Evolutionary conservation across 202 grass and related monocot species (phyloP).

Genomic region (Schoenoplectus tabernaemontani): DNA sequence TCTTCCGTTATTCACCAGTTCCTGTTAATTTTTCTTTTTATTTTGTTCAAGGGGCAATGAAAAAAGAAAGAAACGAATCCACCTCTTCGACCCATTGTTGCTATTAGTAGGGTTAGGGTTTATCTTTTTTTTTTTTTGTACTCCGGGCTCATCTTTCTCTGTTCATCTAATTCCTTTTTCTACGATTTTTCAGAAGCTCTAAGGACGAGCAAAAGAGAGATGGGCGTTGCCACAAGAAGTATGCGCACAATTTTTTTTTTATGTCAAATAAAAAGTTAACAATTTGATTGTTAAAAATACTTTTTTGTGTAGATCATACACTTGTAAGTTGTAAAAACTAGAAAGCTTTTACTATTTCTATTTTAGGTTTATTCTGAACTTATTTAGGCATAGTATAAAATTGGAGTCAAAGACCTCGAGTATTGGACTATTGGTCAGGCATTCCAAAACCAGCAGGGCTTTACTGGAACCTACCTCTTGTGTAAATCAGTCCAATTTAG

Average conservation of each 20-base stretch:
- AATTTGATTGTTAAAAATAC: background rate
- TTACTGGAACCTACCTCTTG: background rate
- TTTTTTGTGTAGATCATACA: no score
- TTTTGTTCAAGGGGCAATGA: background rate
- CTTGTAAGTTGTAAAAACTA: background rate
- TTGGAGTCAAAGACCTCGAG: background rate
- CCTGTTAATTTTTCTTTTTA: background rate
- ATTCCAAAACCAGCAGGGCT: no score
- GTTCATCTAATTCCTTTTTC: background rate
- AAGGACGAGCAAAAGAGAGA: constrained; percentile 94
- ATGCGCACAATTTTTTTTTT: background rate
- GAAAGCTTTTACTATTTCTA: background rate
- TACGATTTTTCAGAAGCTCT: constrained; percentile 58
- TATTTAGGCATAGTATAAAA: background rate
- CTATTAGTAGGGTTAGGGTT: background rate
- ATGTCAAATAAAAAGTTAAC: constrained; percentile 3
- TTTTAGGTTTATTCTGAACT: constrained; percentile 4
- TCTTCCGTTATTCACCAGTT: background rate
- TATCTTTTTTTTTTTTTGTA: background rate
- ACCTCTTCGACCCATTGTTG: background rate
- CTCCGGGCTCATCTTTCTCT: no score
- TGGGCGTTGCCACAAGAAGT: constrained; percentile 82
- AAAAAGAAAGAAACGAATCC: background rate
- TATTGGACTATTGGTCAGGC: no score
- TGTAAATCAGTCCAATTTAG: background rate